Percentiles rank a stretch among this genome's conserved stretches.
Conservation (phyloP, 352 stramenopile species). For the Thalassiosira exigua region DNA sequence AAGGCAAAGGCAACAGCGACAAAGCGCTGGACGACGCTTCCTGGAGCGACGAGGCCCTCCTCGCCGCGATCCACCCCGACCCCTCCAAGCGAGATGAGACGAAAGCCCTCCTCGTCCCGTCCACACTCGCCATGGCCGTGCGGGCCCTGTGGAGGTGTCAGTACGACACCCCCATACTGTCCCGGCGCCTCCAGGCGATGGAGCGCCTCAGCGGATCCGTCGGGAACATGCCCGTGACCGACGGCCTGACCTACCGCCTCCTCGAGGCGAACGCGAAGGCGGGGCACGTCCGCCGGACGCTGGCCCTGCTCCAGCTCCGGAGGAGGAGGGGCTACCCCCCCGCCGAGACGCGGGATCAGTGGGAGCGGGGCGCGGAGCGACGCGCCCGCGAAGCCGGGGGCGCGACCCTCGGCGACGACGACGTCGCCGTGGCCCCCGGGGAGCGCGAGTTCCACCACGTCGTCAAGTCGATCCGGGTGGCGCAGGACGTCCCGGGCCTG, state of each 20-base stretch:
- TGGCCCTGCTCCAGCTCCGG: constrained; percentile 66
- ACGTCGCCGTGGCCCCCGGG: constrained; percentile 21
- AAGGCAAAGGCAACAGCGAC: not conserved
- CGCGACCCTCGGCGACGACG: too few relatives aligned
- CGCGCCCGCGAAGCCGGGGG: too few relatives aligned
- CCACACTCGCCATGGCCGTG: constrained; percentile 59
- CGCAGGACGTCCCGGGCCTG: constrained; percentile 61
- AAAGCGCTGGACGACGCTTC: not conserved
- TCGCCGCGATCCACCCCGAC: constrained; percentile 37
- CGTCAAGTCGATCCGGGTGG: constrained; percentile 67
- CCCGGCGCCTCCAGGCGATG: constrained; percentile 61
- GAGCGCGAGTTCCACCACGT: constrained; percentile 68
- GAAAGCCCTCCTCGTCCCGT: constrained; percentile 51
- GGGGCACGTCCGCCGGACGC: constrained; percentile 74
- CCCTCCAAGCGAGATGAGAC: constrained; percentile 34
- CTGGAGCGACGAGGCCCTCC: too few relatives aligned
- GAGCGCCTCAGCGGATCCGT: constrained; percentile 73
- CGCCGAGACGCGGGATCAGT: constrained; percentile 17
- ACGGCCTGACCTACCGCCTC: constrained; percentile 70
- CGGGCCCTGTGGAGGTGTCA: constrained; percentile 58
- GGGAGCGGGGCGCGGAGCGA: not conserved
- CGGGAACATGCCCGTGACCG: constrained; percentile 65
- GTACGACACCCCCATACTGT: constrained; percentile 61
- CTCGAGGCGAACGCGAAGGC: constrained; percentile 78
- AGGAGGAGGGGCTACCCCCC: constrained; percentile 58